Percentiles rank a stretch among this genome's conserved stretches.
Evolutionary conservation across 345 rosid species (phyloP).

Genomic region (Passiflora organensis): DNA sequence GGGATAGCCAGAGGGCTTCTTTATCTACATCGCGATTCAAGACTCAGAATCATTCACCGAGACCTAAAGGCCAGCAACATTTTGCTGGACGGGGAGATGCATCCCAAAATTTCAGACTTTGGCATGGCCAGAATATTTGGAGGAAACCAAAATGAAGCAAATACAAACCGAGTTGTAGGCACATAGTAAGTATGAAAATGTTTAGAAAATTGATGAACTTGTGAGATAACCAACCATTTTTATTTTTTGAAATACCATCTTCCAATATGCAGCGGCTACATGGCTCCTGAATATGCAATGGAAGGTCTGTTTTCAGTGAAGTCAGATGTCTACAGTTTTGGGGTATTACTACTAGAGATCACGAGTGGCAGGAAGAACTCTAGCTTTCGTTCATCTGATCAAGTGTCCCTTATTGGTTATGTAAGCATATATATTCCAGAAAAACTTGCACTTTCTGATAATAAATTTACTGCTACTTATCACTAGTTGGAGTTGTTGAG

Average conservation of each 20-base stretch:
- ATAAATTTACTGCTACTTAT: background rate
- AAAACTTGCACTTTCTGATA: no score
- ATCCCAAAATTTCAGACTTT: conserved; percentile 27
- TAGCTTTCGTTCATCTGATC: conserved; percentile 19
- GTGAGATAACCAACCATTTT: background rate
- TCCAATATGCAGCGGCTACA: conserved; percentile 20
- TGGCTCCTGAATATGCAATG: conserved; percentile 33
- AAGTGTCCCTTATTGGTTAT: conserved; percentile 15
- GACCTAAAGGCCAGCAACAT: conserved; percentile 29
- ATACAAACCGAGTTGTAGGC: conserved; percentile 26
- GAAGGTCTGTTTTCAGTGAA: conserved; percentile 29
- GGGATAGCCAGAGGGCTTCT: conserved; percentile 29
- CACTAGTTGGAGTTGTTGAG: background rate
- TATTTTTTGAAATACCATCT: background rate
- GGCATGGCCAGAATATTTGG: conserved; percentile 30
- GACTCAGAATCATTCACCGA: conserved; percentile 25
- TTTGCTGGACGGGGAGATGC: conserved; percentile 24
- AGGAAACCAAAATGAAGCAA: conserved; percentile 24
- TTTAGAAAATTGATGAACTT: background rate
- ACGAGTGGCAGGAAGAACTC: conserved; percentile 23
- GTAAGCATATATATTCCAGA: conserved; percentile 16
- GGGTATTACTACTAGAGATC: conserved; percentile 21
- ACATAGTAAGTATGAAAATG: conserved; percentile 17
- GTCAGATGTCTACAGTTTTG: conserved; percentile 29
- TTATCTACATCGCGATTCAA: conserved; percentile 27